Base-by-base conservation (phyloP, 768 basidiomycete genomes). In the Macrolepiota fuliginosa region DNA sequence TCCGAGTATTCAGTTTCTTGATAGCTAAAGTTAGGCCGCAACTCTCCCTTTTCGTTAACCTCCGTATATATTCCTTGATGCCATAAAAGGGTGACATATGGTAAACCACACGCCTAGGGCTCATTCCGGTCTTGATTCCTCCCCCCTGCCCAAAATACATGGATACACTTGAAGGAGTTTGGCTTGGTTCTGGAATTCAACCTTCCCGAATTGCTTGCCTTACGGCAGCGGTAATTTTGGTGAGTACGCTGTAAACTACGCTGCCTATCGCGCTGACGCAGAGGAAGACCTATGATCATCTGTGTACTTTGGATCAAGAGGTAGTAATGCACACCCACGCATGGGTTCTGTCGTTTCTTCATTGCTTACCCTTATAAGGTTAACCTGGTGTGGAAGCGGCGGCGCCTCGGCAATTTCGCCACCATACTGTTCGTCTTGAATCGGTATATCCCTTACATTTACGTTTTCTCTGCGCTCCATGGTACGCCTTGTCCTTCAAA, bases 291-390 rank as follows among this genome's bases (percentile, higher is more conserved):
- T 60, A 32, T 45, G 58, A 60, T 46, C 27, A 60, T 54, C 17
- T 45, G 17, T 60, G 51, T 29, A 46, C 51, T 35, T 4, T 60
- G 1, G 51, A 54, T 12, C 19, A 54, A 36, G 58, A 60, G 40
- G 58, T 60, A 12, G 11, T 50, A 11, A 15, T 5, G n/a, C 12
- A n/a, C 35, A 19, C 17, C 17, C 3, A 37, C 15, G n/a, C 3
- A 32, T n/a, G 1, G 4, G 10, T 1, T 3, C 7, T 25, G 12
- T 42, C 29, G n/a, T n/a, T n/a, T n/a, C 29, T 13, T 17, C 27
- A 37, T 39, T 29, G 22, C 10, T 24, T 63, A 72, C 19, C 53
- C 56, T 81, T 58, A 74, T 74, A 57, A 60, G 58, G 58, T 60
- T 53, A 63, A 39, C 39, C 25, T 42, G 25, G 37, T 60, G 27